phyloP scores from a whole-genome alignment of 805 yeast genomes.

The Nakazawaea peltata region DNA sequence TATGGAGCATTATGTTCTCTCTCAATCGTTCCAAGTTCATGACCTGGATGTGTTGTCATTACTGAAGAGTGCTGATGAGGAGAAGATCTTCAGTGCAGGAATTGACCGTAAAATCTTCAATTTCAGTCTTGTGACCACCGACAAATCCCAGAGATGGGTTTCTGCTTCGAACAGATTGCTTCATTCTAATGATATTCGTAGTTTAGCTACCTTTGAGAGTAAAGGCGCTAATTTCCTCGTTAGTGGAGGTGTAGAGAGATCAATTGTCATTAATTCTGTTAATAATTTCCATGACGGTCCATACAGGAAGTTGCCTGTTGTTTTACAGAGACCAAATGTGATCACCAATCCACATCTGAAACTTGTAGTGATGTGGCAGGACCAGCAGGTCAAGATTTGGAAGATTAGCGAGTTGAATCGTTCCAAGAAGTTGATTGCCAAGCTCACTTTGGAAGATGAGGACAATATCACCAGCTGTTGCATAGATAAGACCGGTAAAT shows the following conservation, averaged over 20 bases:
- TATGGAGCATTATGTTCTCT: constrained; percentile 59
- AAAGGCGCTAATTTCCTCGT: constrained; percentile 60
- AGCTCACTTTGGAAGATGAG: constrained; percentile 61
- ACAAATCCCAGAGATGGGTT: constrained; percentile 52
- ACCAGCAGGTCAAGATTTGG: constrained; percentile 81
- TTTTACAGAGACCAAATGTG: constrained; percentile 49
- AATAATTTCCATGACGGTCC: constrained; percentile 64
- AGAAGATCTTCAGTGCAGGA: constrained; percentile 77
- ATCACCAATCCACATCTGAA: constrained; percentile 37
- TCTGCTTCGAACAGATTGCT: constrained; percentile 67
- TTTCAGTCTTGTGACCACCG: constrained; percentile 38
- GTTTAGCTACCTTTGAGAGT: constrained; percentile 64
- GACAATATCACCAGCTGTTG: constrained; percentile 70
- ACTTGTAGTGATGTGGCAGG: constrained; percentile 70
- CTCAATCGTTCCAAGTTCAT: constrained; percentile 77
- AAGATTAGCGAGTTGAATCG: constrained; percentile 28
- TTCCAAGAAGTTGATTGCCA: constrained; percentile 53
- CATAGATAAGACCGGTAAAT: constrained; percentile 55
- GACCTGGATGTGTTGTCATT: constrained; percentile 86
- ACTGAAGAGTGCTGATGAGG: constrained; percentile 49
- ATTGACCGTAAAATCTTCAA: constrained; percentile 87
- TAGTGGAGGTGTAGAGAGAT: constrained; percentile 79
- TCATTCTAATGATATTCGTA: constrained; percentile 81
- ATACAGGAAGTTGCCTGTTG: constrained; percentile 60
- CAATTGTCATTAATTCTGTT: constrained; percentile 57